These are phyloP conservation scores for Cryptomeria japonica DNA, from an alignment of 75 land plant species.

Conservation along the genomic window DNA sequence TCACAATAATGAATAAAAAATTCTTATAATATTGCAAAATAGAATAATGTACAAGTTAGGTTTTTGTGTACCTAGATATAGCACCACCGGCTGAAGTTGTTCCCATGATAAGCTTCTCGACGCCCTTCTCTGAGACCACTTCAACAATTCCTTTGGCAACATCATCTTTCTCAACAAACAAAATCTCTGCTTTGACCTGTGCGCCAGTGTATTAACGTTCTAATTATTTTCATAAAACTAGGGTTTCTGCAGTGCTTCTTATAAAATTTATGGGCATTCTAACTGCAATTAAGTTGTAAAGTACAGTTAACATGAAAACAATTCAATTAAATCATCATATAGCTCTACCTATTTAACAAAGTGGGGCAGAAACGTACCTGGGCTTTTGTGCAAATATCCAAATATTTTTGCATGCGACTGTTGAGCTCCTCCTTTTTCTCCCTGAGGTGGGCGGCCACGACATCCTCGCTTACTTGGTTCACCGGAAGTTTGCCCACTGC, in stretches of 20 bases:
- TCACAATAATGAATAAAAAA: background rate
- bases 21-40: background rate
- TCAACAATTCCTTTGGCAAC: conserved; percentile 12
- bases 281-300: no score
- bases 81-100: background rate
- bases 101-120: conserved; percentile 11
- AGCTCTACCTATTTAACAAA: no score
- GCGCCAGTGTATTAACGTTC: no score
- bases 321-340: no score
- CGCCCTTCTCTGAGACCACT: conserved; percentile 2
- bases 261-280: no score
- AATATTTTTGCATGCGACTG: background rate
- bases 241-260: no score
- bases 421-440: background rate
- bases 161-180: background rate
- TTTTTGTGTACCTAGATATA: background rate
- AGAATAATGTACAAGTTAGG: no score
- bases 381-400: background rate
- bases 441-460: background rate
- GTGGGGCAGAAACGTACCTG: background rate
- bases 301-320: no score
- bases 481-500: background rate
- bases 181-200: conserved; percentile 10
- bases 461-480: background rate
- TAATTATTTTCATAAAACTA: no score